Conservation (phyloP, 495 filamentous ascomycete genomes). For the Recurvomyces mirabilis region DNA sequence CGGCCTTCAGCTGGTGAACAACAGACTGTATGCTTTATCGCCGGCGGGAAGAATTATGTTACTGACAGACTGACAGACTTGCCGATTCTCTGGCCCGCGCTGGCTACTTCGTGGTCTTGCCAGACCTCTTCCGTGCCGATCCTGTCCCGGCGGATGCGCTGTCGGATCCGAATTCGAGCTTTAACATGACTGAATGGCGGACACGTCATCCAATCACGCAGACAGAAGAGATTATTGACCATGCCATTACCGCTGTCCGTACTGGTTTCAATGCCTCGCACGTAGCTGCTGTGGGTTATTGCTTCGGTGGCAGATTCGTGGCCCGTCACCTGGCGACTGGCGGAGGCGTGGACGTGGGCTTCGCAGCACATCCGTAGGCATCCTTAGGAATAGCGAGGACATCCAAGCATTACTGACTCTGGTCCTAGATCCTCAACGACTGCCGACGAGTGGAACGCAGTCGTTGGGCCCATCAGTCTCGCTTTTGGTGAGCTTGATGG, state of each 20-base stretch:
- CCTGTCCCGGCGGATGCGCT: neutral
- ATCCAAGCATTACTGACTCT: too few relatives aligned
- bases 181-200: neutral
- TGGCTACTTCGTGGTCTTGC: neutral
- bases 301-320: neutral
- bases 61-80: neutral
- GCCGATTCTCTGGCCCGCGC: neutral
- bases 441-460: neutral
- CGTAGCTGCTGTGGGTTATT: neutral
- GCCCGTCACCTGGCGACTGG: neutral
- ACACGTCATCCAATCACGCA: neutral
- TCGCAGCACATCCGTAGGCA: neutral
- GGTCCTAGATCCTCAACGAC: neutral
- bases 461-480: neutral
- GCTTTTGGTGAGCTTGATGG: neutral
- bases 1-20: neutral
- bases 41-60: too few relatives aligned
- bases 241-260: neutral
- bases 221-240: neutral
- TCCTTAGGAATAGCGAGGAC: too few relatives aligned
- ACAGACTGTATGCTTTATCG: neutral
- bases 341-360: neutral
- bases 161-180: neutral
- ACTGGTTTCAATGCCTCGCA: neutral
- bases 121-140: neutral